Base-by-base conservation (phyloP, 371 early-diverging fungal genomes). In the Mucor velutinosus region DNA sequence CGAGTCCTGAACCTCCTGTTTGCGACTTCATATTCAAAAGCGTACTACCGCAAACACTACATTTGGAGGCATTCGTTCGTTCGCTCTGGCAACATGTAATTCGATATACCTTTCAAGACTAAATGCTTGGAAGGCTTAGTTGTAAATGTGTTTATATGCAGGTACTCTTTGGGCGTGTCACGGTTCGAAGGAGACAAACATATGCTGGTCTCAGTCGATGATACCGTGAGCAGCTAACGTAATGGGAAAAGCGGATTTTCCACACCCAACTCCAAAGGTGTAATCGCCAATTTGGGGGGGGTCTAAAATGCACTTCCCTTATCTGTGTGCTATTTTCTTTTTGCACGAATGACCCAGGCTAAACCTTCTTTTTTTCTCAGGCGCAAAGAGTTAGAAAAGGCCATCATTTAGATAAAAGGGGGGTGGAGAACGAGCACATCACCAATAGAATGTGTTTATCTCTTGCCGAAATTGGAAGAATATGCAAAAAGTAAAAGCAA, bases 381-480 rank as follows among this genome's bases (percentile, higher is more conserved):
- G 53, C 47, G 47, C 53, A 53, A 53, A 27, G 14, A 27, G 27
- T 12, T 8, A 53, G 53, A 10, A 23, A 53, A 25, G 53, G 53
- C 53, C 53, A 49, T 49, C 6, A 15, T 41, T 41, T 49, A 53
- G 53, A 27, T 53, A 53, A 53, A 53, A 12, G 53, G 53, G 53
- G 53, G 53, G 53, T 1, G 30, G 53, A 25, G 21, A 49, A 23
- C 21, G 27, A 53, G 53, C 14, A 53, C 53, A 53, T 53, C 53
- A 53, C 53, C 53, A 53, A 53, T 53, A 53, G 53, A 53, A 53
- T 53, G 53, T 27, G 23, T 53, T 53, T 53, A 53, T 53, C 53
- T 53, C 53, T 53, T 53, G 27, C 53, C 53, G 53, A 53, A 53
- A 53, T 60, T 60, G 60, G 60, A 60, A 60, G 37, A 23, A 37